A percentile compares a stretch with the other conserved stretches of the same genome.
phyloP scores from a whole-genome alignment of 495 filamentous ascomycete genomes.

The Trichoderma erinaceum region DNA sequence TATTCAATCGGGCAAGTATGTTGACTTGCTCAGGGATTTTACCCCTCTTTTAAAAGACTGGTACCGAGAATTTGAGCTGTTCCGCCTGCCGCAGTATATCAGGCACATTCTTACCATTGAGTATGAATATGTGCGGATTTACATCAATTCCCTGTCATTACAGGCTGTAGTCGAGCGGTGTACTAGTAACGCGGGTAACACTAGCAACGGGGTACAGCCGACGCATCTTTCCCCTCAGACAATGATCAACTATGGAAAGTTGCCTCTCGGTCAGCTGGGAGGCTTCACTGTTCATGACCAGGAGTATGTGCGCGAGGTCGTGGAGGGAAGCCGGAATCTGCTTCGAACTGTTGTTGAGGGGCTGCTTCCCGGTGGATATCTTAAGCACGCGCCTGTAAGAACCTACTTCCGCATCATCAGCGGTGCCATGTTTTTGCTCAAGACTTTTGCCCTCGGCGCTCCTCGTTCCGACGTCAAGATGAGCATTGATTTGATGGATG shows the following conservation, averaged over 20 bases:
- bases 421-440: conserved; percentile 87
- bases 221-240: conserved; percentile 47
- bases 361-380: conserved; percentile 71
- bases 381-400: conserved; percentile 86
- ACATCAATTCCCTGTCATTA: conserved; percentile 85
- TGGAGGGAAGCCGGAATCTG: conserved; percentile 78
- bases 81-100: conserved; percentile 66
- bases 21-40: conserved; percentile 70
- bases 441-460: conserved; percentile 90
- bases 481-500: conserved; percentile 74
- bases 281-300: conserved; percentile 56
- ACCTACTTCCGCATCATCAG: conserved; percentile 94
- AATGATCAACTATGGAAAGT: conserved; percentile 50
- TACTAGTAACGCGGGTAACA: conserved; percentile 58
- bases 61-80: conserved; percentile 65
- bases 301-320: conserved; percentile 80
- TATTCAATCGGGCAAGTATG: conserved; percentile 78
- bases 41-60: conserved; percentile 69
- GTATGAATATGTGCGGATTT: conserved; percentile 82
- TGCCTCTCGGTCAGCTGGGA: conserved; percentile 50
- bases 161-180: conserved; percentile 94
- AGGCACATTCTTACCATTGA: conserved; percentile 82
- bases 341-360: conserved; percentile 76
- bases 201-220: conserved; percentile 22
- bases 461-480: conserved; percentile 80